Evolutionary conservation across 805 yeast genomes (phyloP).

Genomic region (Geotrichum ghanense): DNA sequence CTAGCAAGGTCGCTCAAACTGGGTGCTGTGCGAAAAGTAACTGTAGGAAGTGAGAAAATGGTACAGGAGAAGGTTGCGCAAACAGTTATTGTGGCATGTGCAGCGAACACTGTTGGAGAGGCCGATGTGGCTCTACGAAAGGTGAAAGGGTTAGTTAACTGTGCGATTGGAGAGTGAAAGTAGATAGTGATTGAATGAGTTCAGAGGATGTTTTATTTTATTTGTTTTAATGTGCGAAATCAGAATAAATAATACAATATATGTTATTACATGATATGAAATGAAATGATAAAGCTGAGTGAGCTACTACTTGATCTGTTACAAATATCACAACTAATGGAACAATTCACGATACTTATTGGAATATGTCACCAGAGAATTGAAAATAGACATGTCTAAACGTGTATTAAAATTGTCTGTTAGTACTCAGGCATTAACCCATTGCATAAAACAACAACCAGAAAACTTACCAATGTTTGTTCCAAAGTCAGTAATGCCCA

Average conservation of each 20-base stretch:
- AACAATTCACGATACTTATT: slow-evolving; percentile 12
- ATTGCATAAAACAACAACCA: not conserved
- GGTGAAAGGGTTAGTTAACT: slow-evolving; percentile 10
- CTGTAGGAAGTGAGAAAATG: not conserved
- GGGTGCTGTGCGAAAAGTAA: not conserved
- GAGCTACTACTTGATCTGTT: not conserved
- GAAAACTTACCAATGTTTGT: slow-evolving; percentile 13
- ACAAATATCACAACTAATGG: slow-evolving; percentile 3
- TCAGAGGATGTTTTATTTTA: not conserved
- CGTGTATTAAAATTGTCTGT: too few species aligned
- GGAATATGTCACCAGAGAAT: slow-evolving; percentile 6
- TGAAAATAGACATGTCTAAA: slow-evolving; percentile 8
- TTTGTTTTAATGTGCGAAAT: not conserved
- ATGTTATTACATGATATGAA: not conserved
- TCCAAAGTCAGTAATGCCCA: slow-evolving; percentile 17
- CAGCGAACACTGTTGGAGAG: slow-evolving; percentile 12
- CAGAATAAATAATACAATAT: slow-evolving; percentile 2
- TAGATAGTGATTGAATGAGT: not conserved
- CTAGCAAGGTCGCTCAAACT: not conserved
- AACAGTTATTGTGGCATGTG: slow-evolving; percentile 5
- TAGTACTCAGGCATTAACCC: too few species aligned
- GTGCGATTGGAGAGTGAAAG: slow-evolving; percentile 8
- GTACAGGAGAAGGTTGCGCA: slow-evolving; percentile 7
- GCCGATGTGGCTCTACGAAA: slow-evolving; percentile 8
- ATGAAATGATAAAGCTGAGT: too few species aligned